A percentile compares a stretch with the other conserved stretches of the same genome.
phyloP scores from a whole-genome alignment of 768 basidiomycete genomes.

The Mycena amicta region DNA sequence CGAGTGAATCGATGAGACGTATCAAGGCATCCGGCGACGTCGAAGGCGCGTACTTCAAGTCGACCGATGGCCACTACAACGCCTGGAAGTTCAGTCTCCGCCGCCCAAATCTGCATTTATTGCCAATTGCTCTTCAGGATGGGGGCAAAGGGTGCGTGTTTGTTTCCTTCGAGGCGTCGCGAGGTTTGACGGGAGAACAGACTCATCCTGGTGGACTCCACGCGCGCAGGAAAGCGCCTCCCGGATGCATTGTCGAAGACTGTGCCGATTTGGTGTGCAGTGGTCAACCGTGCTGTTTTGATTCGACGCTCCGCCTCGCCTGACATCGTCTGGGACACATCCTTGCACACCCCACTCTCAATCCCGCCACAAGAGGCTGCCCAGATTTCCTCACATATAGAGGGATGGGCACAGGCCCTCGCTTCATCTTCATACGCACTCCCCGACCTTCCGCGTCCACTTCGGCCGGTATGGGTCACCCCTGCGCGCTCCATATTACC shows the following conservation, averaged over 20 bases:
- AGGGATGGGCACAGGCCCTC: slow-evolving; percentile 70
- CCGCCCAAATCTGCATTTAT: slow-evolving; percentile 80
- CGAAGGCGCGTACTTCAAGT: slow-evolving; percentile 81
- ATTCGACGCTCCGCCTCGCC: slow-evolving; percentile 32
- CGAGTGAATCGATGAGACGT: slow-evolving; percentile 3
- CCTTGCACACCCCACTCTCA: slow-evolving; percentile 69
- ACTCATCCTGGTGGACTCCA: slow-evolving; percentile 88
- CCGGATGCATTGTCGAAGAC: slow-evolving; percentile 95
- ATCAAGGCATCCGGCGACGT: slow-evolving; percentile 24
- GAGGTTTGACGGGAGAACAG: slow-evolving; percentile 38
- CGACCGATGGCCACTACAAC: slow-evolving; percentile 83
- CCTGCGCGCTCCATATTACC: slow-evolving; percentile 62
- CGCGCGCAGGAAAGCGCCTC: slow-evolving; percentile 88
- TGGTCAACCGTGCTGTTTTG: slow-evolving; percentile 69
- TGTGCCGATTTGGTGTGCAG: slow-evolving; percentile 92
- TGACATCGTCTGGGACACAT: slow-evolving; percentile 50
- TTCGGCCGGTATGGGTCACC: slow-evolving; percentile 89
- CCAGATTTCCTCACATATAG: slow-evolving; percentile 70
- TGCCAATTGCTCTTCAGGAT: slow-evolving; percentile 54
- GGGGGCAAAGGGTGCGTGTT: slow-evolving; percentile 55
- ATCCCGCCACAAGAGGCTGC: slow-evolving; percentile 77
- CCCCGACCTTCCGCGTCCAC: slow-evolving; percentile 59
- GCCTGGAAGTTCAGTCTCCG: slow-evolving; percentile 87
- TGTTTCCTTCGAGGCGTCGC: slow-evolving; percentile 1
- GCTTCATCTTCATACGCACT: slow-evolving; percentile 68